These are phyloP conservation scores for Nepenthes gracilis DNA, from an alignment of 148 eudicot species.

Conservation along the genomic window DNA sequence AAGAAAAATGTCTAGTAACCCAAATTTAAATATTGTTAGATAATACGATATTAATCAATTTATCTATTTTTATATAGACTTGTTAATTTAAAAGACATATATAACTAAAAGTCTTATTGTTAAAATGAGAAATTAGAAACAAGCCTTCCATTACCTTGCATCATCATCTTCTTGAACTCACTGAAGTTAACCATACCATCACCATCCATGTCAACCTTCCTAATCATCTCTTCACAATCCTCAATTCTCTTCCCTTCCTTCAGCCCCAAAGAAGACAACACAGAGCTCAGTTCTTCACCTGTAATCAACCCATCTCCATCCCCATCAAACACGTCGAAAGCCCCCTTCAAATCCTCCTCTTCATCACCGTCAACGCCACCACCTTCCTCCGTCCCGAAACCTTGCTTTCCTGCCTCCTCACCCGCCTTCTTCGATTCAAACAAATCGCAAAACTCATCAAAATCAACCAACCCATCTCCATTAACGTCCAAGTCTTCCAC, in stretches of 20 bases:
- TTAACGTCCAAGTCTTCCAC: constrained; percentile 48
- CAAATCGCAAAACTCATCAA: constrained; percentile 52
- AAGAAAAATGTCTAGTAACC: too few relatives aligned
- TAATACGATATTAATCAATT: too few relatives aligned
- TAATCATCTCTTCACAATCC: constrained; percentile 57
- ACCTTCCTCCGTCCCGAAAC: neutral
- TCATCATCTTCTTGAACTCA: constrained; percentile 67
- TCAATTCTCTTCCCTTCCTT: constrained; percentile 39
- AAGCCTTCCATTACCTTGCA: constrained; percentile 15
- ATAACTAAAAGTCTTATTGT: too few relatives aligned
- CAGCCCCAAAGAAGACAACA: constrained; percentile 46
- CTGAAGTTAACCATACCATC: constrained; percentile 71
- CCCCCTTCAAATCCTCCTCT: constrained; percentile 33
- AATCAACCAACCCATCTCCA: constrained; percentile 59
- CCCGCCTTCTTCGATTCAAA: constrained; percentile 16
- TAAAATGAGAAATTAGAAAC: constrained; percentile 6
- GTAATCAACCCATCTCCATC: constrained; percentile 53
- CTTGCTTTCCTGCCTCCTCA: neutral
- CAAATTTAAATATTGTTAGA: too few relatives aligned
- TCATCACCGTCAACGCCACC: constrained; percentile 1
- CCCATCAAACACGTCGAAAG: constrained; percentile 65
- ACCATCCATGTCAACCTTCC: constrained; percentile 63
- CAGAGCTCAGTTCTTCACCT: constrained; percentile 50
- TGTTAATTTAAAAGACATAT: too few relatives aligned
- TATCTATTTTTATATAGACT: too few relatives aligned